Conservation (phyloP, 1,139 yeast genomes). For the Blastobotrys malaysiensis region DNA sequence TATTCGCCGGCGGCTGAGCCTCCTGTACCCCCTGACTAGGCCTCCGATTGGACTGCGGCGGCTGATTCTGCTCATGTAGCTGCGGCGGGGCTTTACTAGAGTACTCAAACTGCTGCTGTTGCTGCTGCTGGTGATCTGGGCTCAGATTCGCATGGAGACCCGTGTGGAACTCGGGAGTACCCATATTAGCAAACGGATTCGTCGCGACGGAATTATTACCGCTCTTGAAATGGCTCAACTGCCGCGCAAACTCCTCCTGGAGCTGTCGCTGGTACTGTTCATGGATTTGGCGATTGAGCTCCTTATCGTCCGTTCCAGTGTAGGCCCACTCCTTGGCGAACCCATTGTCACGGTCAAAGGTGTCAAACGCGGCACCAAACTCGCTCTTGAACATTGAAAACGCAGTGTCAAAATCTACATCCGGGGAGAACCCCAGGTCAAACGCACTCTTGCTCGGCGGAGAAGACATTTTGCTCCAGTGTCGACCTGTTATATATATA, state of each 20-base stretch:
- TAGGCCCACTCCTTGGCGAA: constrained; percentile 4
- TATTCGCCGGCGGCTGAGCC: background rate
- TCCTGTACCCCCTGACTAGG: background rate
- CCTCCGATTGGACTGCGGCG: background rate
- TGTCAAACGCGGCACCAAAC: background rate
- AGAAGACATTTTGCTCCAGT: background rate
- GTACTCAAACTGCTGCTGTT: background rate
- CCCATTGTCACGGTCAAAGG: background rate
- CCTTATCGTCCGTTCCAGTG: constrained; percentile 3
- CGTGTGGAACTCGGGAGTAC: background rate
- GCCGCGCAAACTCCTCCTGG: background rate
- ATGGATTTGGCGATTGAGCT: background rate
- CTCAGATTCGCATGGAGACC: background rate
- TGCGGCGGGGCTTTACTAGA: background rate
- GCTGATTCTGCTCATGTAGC: too few relatives aligned
- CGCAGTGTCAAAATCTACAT: constrained; percentile 13
- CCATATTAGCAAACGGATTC: background rate
- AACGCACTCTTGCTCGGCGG: background rate
- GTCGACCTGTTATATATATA: background rate
- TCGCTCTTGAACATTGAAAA: constrained; percentile 1
- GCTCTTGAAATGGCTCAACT: background rate
- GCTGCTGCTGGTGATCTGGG: constrained; percentile 1
- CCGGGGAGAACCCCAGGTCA: constrained; percentile 5
- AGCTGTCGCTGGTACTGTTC: constrained; percentile 1
- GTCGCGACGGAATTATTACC: constrained; percentile 5